A percentile compares a stretch with the other conserved stretches of the same genome.
Evolutionary conservation across 2,329 filamentous ascomycete species (phyloP).

Genomic region (Aspergillus sp.): DNA sequence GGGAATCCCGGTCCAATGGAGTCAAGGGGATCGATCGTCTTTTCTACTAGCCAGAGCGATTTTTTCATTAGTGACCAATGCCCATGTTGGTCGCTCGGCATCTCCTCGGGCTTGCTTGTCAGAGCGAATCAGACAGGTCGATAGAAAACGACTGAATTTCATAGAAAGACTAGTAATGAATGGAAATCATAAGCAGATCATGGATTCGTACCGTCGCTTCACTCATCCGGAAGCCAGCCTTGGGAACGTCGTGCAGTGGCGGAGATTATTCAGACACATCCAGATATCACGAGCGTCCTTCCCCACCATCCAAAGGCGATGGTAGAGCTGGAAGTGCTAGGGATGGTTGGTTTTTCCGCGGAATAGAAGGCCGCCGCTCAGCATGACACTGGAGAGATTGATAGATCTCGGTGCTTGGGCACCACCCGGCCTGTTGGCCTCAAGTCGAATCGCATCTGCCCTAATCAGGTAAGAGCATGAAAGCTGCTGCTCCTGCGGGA

Average conservation of each 20-base stretch:
- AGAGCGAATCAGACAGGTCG: background rate
- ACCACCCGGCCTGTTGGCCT: background rate
- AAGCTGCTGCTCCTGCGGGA: background rate
- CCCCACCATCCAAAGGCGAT: background rate
- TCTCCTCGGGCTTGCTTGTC: background rate
- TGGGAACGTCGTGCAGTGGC: too few species aligned
- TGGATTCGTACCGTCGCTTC: too few species aligned
- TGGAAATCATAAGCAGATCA: too few species aligned
- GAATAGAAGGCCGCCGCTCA: conserved; percentile 1
- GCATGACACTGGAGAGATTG: background rate
- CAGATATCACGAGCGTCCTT: background rate
- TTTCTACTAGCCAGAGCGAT: background rate
- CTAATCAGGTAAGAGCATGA: background rate
- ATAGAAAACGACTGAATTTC: background rate
- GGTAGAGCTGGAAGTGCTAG: background rate
- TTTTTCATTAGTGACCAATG: background rate
- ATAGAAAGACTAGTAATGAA: background rate
- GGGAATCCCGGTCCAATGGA: background rate
- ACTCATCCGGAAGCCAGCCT: too few species aligned
- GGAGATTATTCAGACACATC: too few species aligned
- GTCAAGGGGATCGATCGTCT: background rate
- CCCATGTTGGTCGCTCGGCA: background rate
- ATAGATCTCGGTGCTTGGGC: background rate
- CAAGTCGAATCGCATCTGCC: background rate
- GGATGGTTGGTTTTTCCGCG: conserved; percentile 8